Percentiles rank a stretch among this genome's conserved stretches.
phyloP scores from a whole-genome alignment of 2,329 filamentous ascomycete genomes.

The Pseudocercospora macadamiae region DNA sequence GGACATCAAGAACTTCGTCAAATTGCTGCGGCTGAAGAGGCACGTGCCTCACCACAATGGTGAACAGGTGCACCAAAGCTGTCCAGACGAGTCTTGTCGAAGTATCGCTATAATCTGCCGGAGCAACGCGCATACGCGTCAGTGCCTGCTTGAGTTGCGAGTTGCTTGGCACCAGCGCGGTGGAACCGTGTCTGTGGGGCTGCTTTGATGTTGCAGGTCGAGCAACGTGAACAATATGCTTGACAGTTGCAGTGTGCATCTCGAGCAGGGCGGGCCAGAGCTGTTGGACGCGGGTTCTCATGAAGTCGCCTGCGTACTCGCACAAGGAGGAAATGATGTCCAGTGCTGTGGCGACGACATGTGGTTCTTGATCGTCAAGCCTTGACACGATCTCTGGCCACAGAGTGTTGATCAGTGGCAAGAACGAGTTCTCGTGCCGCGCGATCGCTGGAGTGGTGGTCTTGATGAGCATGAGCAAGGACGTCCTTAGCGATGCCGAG shows the following conservation, averaged over 20 bases:
- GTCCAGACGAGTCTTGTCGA: slow-evolving; percentile 68
- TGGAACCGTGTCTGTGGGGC: not conserved
- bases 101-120: slow-evolving; percentile 52
- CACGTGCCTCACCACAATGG: slow-evolving; percentile 64
- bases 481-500: slow-evolving; percentile 75
- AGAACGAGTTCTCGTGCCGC: slow-evolving; percentile 76
- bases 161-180: not conserved
- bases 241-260: slow-evolving; percentile 23
- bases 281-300: slow-evolving; percentile 72
- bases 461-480: slow-evolving; percentile 74
- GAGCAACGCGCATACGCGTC: slow-evolving; percentile 22
- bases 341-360: slow-evolving; percentile 71
- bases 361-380: slow-evolving; percentile 67
- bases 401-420: slow-evolving; percentile 85
- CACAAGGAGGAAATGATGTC: slow-evolving; percentile 71
- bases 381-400: slow-evolving; percentile 81
- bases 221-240: slow-evolving; percentile 15
- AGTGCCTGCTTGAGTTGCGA: slow-evolving; percentile 22
- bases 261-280: slow-evolving; percentile 61
- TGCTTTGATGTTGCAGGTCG: not conserved
- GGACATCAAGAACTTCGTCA: slow-evolving; percentile 68
- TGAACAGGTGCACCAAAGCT: slow-evolving; percentile 62
- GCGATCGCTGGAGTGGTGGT: slow-evolving; percentile 74
- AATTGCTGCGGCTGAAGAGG: slow-evolving; percentile 69
- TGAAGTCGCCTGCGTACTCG: slow-evolving; percentile 75